Conservation (phyloP, 768 basidiomycete species). For the Leccinellum albellum region DNA sequence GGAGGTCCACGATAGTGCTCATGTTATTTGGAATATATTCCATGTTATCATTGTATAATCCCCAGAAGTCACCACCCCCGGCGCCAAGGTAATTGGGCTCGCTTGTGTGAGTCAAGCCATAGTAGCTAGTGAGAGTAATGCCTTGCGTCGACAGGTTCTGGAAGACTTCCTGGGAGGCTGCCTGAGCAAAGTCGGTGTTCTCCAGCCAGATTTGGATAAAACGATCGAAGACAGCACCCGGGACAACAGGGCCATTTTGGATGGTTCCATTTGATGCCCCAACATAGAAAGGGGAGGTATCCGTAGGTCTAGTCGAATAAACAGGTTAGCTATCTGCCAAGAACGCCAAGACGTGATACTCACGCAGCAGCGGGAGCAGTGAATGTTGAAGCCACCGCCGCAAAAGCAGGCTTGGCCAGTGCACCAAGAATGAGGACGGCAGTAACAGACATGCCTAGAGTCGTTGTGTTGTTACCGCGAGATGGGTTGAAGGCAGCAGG, state of each 20-base stretch:
- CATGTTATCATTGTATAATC: constrained; percentile 41
- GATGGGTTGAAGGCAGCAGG: background rate
- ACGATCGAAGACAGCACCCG: constrained; percentile 41
- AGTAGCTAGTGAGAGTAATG: constrained; percentile 44
- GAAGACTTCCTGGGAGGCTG: constrained; percentile 27
- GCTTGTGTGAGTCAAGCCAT: constrained; percentile 51
- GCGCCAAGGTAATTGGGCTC: constrained; percentile 55
- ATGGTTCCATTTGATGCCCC: constrained; percentile 42
- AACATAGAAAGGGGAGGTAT: constrained; percentile 35
- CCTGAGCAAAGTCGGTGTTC: constrained; percentile 48
- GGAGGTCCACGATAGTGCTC: constrained; percentile 55
- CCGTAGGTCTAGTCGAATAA: constrained; percentile 14
- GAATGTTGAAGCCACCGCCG: constrained; percentile 18
- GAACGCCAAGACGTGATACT: constrained; percentile 2
- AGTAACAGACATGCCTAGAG: constrained; percentile 5
- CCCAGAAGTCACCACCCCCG: constrained; percentile 52
- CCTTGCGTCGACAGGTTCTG: constrained; percentile 45
- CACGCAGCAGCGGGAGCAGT: constrained; percentile 23
- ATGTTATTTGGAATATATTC: constrained; percentile 39
- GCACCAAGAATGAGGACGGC: constrained; percentile 14
- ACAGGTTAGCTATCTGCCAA: constrained; percentile 1
- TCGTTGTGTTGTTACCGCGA: background rate
- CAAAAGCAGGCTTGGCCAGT: constrained; percentile 12
- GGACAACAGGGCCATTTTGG: constrained; percentile 32
- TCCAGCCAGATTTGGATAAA: constrained; percentile 56